Evolutionary conservation across 768 basidiomycete genomes (phyloP).

Genomic region (Coprinopsis cinerea): DNA sequence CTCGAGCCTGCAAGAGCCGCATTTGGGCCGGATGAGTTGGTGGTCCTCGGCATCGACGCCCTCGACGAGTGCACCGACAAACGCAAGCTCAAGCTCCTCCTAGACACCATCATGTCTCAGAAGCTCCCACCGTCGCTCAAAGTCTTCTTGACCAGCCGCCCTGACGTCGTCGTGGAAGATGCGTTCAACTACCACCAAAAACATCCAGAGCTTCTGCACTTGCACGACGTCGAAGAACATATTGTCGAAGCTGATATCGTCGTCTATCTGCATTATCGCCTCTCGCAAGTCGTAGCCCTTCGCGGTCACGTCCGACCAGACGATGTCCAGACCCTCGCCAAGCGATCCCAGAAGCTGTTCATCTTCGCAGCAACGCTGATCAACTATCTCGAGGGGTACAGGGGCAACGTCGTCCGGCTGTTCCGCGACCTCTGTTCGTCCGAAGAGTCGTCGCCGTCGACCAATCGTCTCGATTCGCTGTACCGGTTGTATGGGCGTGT

Average conservation of each 20-base stretch:
- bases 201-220: not conserved
- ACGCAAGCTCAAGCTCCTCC: slow-evolving; percentile 12
- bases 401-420: not conserved
- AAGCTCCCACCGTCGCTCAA: slow-evolving; percentile 12
- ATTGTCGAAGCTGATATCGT: slow-evolving; percentile 5
- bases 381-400: not conserved
- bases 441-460: not conserved
- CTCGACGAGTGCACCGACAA: slow-evolving; percentile 15
- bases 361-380: slow-evolving; percentile 10
- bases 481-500: not conserved
- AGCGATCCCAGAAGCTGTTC: slow-evolving; percentile 9
- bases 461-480: not conserved
- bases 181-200: slow-evolving; percentile 4
- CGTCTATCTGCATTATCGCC: not conserved
- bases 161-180: slow-evolving; percentile 11
- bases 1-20: not conserved
- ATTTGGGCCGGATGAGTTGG: not conserved
- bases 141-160: slow-evolving; percentile 18
- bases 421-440: not conserved
- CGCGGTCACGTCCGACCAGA: too few species aligned
- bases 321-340: too few species aligned
- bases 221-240: slow-evolving; percentile 7
- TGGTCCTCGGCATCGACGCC: slow-evolving; percentile 18
- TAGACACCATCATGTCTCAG: slow-evolving; percentile 10
- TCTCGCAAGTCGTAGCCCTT: too few species aligned